Base-by-base conservation (phyloP, 2,329 filamentous ascomycete genomes). In the Leptoxyphium fumago region DNA sequence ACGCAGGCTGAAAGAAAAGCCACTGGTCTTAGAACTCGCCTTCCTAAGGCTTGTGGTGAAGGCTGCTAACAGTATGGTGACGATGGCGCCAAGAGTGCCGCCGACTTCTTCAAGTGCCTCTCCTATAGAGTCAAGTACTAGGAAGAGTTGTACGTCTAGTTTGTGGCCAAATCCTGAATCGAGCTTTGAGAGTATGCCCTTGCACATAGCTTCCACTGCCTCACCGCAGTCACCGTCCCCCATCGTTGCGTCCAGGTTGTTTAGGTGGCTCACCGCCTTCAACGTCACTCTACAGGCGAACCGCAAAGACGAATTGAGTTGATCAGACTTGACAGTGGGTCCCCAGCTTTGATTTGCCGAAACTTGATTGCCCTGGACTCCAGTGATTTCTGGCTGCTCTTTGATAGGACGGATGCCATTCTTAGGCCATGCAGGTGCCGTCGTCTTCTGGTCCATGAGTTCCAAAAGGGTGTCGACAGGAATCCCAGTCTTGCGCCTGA, bases 221-320 rank as follows among this genome's bases (percentile, higher is more conserved):
- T 82, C 75, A 32, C 78, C 78, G 55, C 77, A 82, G 60, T 81
- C 77, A 10, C 77, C 77, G 52, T 80, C 78, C 30, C 76, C 77
- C 69, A 80, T 75, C 40, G 76, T 58, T 4, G 72, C 77, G 56
- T 80, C 76, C 70, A 73, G 80, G 47, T 64, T 71, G 1, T 78
- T 81, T 38, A 81, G 62, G 45, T 79, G 72, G 0, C 76, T 75
- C 56, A 81, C 77, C 2, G 77, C 75, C 8, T 64, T 64, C 39
- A 80, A 64, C 2, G 77, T 67, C 2, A 64, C 63, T 13, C 62
- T 58, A 54, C 67, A 70, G 21, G 66, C 68, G 44, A 50, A 59
- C 4, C 60, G 55, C 1, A 71, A 53, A 0, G 65, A 64, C 8
- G 58, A 55, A 30, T 68, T 61, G 14, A 71, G 43, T 1, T 45